phyloP scores from a whole-genome alignment of 176 grass and related monocot genomes.

The Typha latifolia region DNA sequence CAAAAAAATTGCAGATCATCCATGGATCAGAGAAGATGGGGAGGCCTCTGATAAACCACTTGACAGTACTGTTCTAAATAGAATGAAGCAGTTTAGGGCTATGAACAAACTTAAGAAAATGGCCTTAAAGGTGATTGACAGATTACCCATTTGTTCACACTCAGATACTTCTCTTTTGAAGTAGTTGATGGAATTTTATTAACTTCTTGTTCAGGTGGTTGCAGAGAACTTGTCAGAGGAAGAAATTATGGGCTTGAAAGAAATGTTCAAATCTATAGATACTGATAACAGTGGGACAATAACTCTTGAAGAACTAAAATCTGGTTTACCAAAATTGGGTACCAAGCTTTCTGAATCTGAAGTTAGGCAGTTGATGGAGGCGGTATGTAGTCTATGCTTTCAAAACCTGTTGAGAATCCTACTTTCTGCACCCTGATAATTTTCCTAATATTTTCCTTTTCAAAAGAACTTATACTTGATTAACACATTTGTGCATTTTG shows the following conservation, averaged over 20 bases:
- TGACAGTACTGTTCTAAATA: conserved; percentile 66
- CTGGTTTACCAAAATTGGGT: conserved; percentile 57
- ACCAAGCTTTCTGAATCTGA: conserved; percentile 63
- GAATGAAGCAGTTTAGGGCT: conserved; percentile 72
- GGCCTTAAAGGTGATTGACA: conserved; percentile 44
- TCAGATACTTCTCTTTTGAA: background rate
- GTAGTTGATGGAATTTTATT: background rate
- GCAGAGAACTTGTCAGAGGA: conserved; percentile 86
- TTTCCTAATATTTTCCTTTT: background rate
- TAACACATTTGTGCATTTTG: too few relatives aligned
- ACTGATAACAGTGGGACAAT: conserved; percentile 75
- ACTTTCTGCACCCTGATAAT: background rate
- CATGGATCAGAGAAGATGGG: conserved; percentile 95
- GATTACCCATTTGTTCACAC: background rate
- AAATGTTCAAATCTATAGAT: conserved; percentile 91
- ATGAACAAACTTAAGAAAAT: conserved; percentile 98
- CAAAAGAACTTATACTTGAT: too few relatives aligned
- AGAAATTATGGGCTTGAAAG: conserved; percentile 73
- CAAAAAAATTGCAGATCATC: conserved; percentile 40
- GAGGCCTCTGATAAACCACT: conserved; percentile 66
- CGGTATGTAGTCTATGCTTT: conserved; percentile 38
- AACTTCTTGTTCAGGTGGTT: conserved; percentile 38
- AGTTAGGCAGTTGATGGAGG: conserved; percentile 72
- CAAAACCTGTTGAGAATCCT: background rate
- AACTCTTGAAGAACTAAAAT: conserved; percentile 69